Evolutionary conservation across 768 basidiomycete genomes (phyloP), one percentile per base, ranked within the genome.

Genomic region (Brasilioporus rufonigricans): DNA sequence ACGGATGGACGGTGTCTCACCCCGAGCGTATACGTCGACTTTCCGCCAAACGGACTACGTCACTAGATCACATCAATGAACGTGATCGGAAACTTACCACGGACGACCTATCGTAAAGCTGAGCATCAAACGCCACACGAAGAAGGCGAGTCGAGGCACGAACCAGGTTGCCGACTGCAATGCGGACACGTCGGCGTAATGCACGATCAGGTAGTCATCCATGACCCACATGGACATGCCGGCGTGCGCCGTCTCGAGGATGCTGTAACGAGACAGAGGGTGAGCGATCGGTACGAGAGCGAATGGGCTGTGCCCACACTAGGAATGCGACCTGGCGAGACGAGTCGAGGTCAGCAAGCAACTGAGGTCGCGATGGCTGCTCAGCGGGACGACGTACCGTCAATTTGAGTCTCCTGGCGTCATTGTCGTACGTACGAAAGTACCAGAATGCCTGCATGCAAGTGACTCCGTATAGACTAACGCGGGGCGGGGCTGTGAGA

Each of bases 371-470:
- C 2, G 13, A n/a, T 18, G 5, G 2, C 14, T 19, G 26, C 11
- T 46, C 21, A 16, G 16, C 21, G 12, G 46, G 23, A 41, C 18
- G 40, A 53, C 66, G 18, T 36, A 70, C 68, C 41, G 52, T 63
- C 26, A 53, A 4, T 40, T 67, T 69, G 26, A 68, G 63, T 24
- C 53, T 48, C 45, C 44, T 21, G 12, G 29, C 6, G 24, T 68
- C 67, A 2, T 45, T 44, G 3, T 54, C 55, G 52, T 68, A 68
- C 0, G 61, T 68, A 12, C 48, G 58, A 19, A 65, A 70, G 54
- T 68, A 68, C 21, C 63, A 70, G 23, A 70, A 61, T 6, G 65
- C 57, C 32, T 68, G 67, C 40, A 58, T 56, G 54, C 65, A 68
- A 7, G 65, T 67, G 6, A 65, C 48, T 13, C 68, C 68, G n/a